phyloP scores from a whole-genome alignment of 371 early-diverging fungal species.

The Mortierella sp. region DNA sequence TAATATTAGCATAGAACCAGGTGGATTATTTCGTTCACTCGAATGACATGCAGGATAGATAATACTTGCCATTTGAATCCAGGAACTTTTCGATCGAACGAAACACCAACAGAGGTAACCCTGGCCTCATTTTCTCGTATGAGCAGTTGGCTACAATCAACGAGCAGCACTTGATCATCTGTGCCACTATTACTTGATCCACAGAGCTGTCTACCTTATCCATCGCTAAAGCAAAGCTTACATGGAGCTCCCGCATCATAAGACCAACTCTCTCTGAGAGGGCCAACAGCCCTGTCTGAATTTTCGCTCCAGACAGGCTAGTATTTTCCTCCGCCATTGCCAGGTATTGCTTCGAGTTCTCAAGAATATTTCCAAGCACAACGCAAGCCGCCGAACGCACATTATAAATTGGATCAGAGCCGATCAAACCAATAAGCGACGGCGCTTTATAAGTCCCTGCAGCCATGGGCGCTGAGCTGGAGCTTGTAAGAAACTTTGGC shows the following conservation, averaged over 20 bases:
- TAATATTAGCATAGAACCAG: not conserved
- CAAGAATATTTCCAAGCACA: conserved; percentile 41
- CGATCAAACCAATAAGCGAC: conserved; percentile 33
- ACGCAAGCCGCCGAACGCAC: conserved; percentile 45
- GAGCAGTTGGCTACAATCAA: conserved; percentile 32
- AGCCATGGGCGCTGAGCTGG: conserved; percentile 17
- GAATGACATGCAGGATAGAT: not conserved
- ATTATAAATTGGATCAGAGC: conserved; percentile 39
- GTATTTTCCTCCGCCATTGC: conserved; percentile 55
- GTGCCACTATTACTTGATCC: conserved; percentile 25
- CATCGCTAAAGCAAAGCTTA: conserved; percentile 31
- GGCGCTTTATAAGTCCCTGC: conserved; percentile 28
- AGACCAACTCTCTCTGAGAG: conserved; percentile 47
- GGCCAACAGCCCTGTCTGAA: conserved; percentile 32
- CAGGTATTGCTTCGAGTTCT: conserved; percentile 49
- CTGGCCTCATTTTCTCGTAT: conserved; percentile 44
- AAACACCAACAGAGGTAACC: conserved; percentile 18
- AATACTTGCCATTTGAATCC: conserved; percentile 21
- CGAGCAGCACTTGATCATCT: conserved; percentile 47
- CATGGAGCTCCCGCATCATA: conserved; percentile 40
- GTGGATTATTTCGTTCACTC: not conserved
- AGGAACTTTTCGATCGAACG: conserved; percentile 32
- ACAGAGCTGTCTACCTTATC: conserved; percentile 16
- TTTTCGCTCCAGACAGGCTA: conserved; percentile 14
- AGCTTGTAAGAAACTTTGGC: conserved; percentile 46